phyloP scores from a whole-genome alignment of 306 rosid species.

The Styphnolobium japonicum region DNA sequence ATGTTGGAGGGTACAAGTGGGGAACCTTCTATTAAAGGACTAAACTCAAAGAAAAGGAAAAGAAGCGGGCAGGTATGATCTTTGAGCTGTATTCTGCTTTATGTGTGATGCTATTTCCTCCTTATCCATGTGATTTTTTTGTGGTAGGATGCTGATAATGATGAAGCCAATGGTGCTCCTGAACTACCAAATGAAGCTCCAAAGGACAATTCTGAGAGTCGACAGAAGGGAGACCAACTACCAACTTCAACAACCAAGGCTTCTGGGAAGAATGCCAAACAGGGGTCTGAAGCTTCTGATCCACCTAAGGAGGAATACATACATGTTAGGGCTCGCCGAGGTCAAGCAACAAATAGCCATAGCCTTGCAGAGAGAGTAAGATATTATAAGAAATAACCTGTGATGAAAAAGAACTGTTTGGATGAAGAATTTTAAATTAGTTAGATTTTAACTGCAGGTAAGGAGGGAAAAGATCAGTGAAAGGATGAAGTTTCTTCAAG shows the following conservation, averaged over 20 bases:
- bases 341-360: conserved; percentile 99
- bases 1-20: conserved; percentile 55
- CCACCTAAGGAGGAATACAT: conserved; percentile 84
- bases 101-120: background rate
- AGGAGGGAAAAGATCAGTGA: conserved; percentile 98
- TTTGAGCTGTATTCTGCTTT: background rate
- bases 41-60: conserved; percentile 80
- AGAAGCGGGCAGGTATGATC: conserved; percentile 69
- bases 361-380: conserved; percentile 98
- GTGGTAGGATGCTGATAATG: conserved; percentile 62
- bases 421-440: background rate
- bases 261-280: conserved; percentile 63
- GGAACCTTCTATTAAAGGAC: conserved; percentile 53
- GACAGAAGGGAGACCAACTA: conserved; percentile 54
- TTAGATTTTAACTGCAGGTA: conserved; percentile 53
- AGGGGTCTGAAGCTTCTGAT: conserved; percentile 78
- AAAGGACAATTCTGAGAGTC: conserved; percentile 51
- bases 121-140: conserved; percentile 20
- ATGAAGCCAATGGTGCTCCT: conserved; percentile 42
- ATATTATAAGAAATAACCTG: background rate
- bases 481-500: conserved; percentile 98
- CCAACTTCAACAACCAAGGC: conserved; percentile 51
- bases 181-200: conserved; percentile 46
- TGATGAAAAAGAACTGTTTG: background rate
- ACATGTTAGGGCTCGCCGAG: conserved; percentile 95